These are phyloP conservation scores for Orbilia blumenaviensis DNA, from an alignment of 2,329 filamentous ascomycete species.

Conservation along the genomic window DNA sequence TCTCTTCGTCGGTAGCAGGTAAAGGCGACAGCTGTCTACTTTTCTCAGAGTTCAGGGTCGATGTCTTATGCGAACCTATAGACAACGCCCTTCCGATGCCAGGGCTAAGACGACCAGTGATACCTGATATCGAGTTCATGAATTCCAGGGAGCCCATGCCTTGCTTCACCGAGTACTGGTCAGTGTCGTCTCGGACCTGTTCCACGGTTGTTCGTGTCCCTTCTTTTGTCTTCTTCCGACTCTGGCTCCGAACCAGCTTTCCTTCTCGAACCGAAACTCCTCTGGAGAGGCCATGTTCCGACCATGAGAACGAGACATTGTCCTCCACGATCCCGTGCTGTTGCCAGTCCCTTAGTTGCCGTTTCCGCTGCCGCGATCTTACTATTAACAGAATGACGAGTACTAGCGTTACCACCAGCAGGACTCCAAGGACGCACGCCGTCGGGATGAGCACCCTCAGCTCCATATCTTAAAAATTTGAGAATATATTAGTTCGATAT, in stretches of 20 bases:
- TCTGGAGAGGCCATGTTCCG: conserved; percentile 32
- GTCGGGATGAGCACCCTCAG: conserved; percentile 47
- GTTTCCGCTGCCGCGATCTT: conserved; percentile 7
- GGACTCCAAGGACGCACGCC: conserved; percentile 20
- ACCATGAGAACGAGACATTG: conserved; percentile 48
- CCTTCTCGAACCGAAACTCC: conserved; percentile 46
- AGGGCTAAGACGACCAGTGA: conserved; percentile 48
- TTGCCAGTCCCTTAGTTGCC: conserved; percentile 29
- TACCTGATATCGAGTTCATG: conserved; percentile 51
- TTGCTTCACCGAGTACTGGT: conserved; percentile 8
- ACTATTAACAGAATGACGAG: conserved; percentile 26
- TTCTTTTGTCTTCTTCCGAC: conserved; percentile 12
- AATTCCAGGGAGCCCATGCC: conserved; percentile 38
- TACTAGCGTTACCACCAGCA: conserved; percentile 19
- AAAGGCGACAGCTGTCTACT: conserved; percentile 44
- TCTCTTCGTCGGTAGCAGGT: conserved; percentile 29
- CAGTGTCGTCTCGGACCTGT: conserved; percentile 14
- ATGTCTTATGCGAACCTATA: conserved; percentile 42
- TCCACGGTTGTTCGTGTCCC: conserved; percentile 14
- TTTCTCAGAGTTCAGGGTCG: conserved; percentile 35
- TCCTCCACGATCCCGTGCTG: conserved; percentile 37
- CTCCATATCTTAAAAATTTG: conserved; percentile 30
- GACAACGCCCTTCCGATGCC: conserved; percentile 46
- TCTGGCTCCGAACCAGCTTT: conserved; percentile 44
- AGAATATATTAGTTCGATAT: background rate